Percentiles rank a stretch among this genome's conserved stretches.
Evolutionary conservation across 371 early-diverging fungal genomes (phyloP).

Genomic region (Mortierella sp.): DNA sequence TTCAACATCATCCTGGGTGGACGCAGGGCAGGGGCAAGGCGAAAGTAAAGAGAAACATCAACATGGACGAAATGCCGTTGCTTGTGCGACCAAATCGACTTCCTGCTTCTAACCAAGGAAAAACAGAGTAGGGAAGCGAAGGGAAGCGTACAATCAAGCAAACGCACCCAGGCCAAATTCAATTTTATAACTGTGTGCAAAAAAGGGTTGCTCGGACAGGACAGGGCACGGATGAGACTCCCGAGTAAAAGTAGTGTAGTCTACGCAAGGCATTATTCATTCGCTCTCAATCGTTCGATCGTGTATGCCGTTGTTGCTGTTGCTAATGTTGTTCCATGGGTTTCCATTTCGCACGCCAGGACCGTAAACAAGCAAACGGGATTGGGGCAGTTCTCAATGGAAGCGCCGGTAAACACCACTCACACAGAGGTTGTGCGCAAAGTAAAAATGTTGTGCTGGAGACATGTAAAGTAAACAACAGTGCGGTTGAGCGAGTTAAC

Average conservation of each 20-base stretch:
- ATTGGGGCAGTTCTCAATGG: too few species aligned
- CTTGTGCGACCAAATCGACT: conserved; percentile 13
- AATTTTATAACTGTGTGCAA: neutral
- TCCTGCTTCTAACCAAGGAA: neutral
- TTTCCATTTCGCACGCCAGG: neutral
- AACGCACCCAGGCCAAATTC: neutral
- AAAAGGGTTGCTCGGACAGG: neutral
- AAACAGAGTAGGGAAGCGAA: neutral
- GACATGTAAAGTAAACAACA: too few species aligned
- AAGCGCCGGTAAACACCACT: too few species aligned
- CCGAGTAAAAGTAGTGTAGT: neutral
- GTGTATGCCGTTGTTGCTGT: too few species aligned
- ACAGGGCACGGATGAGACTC: neutral
- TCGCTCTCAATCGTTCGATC: neutral
- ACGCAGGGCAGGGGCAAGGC: too few species aligned
- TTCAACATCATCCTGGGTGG: neutral
- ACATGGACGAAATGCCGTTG: neutral
- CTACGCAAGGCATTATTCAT: neutral
- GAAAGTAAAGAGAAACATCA: too few species aligned
- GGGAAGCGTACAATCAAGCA: neutral
- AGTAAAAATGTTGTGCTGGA: too few species aligned
- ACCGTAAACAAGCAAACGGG: too few species aligned
- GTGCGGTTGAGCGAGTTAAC: too few species aligned
- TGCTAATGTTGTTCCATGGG: neutral
- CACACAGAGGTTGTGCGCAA: too few species aligned